These are phyloP conservation scores for Chamaenerion angustifolium DNA, from an alignment of 345 rosid species.

Conservation along the genomic window DNA sequence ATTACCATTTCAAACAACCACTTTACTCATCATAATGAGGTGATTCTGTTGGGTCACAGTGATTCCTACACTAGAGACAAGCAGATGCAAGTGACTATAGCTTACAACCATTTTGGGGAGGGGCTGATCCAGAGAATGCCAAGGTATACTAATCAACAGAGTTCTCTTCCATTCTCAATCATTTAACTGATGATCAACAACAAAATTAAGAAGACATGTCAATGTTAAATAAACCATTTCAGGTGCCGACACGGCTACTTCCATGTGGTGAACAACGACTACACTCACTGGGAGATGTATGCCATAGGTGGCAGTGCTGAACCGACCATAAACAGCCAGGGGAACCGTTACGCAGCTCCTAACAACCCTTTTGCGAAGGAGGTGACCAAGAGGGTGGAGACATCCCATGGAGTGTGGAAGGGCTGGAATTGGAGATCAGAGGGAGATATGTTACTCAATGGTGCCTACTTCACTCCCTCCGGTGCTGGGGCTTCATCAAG, in stretches of 20 bases:
- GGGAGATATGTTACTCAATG: conserved; percentile 15
- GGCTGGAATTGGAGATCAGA: conserved; percentile 20
- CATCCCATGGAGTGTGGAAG: conserved; percentile 13
- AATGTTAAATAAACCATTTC: too few species aligned
- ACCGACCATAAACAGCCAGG: conserved; percentile 46
- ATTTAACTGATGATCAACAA: too few species aligned
- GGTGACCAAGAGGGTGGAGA: conserved; percentile 22
- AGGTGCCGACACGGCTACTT: conserved; percentile 40
- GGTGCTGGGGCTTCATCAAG: conserved; percentile 16
- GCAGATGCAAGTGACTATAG: conserved; percentile 41
- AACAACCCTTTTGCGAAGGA: conserved; percentile 32
- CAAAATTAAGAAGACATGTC: too few species aligned
- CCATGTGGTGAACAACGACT: conserved; percentile 50
- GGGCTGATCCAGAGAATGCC: conserved; percentile 56
- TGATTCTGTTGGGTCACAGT: conserved; percentile 39
- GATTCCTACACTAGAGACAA: conserved; percentile 41
- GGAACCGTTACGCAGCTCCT: conserved; percentile 39
- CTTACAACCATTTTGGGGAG: conserved; percentile 48
- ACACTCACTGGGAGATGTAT: conserved; percentile 53
- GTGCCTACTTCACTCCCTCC: conserved; percentile 19
- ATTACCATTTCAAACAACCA: conserved; percentile 48
- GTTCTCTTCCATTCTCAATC: too few species aligned
- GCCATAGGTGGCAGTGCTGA: conserved; percentile 43
- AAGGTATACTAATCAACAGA: too few species aligned
- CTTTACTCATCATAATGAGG: conserved; percentile 25